These are phyloP conservation scores for Botrytis cinerea DNA, from an alignment of 2,329 filamentous ascomycete genomes.

Conservation along the genomic window DNA sequence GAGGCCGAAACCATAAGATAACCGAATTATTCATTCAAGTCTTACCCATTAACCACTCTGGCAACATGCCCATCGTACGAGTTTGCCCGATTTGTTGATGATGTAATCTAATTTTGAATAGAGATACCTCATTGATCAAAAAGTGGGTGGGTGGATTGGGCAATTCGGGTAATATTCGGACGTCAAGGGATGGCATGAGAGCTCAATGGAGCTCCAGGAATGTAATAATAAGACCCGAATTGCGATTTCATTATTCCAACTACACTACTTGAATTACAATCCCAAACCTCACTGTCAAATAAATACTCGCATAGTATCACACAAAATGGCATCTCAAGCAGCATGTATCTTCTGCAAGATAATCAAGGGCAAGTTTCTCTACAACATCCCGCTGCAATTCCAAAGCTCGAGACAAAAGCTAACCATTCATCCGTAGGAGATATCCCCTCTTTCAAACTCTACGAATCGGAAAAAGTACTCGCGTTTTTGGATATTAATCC, in stretches of 20 bases:
- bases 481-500: slow-evolving; percentile 97
- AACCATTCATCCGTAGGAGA: slow-evolving; percentile 64
- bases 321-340: slow-evolving; percentile 42
- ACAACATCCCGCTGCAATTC: slow-evolving; percentile 27
- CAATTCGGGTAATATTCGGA: neutral
- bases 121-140: accelerated
- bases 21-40: slow-evolving; percentile 25
- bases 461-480: slow-evolving; percentile 88
- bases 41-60: slow-evolving; percentile 27
- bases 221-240: neutral
- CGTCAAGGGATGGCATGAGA: neutral
- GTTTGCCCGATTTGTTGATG: neutral
- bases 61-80: slow-evolving; percentile 18
- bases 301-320: neutral
- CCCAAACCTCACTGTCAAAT: neutral
- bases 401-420: slow-evolving; percentile 9
- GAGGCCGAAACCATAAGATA: slow-evolving; percentile 27
- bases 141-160: neutral
- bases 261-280: neutral
- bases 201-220: slow-evolving; percentile 11
- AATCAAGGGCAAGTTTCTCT: slow-evolving; percentile 69
- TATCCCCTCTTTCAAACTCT: slow-evolving; percentile 95
- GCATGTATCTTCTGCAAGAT: slow-evolving; percentile 98
- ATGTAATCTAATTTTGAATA: neutral
- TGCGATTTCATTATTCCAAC: neutral